Conservation (phyloP, 2,329 filamentous ascomycete genomes). For the Fusarium cicatricum region DNA sequence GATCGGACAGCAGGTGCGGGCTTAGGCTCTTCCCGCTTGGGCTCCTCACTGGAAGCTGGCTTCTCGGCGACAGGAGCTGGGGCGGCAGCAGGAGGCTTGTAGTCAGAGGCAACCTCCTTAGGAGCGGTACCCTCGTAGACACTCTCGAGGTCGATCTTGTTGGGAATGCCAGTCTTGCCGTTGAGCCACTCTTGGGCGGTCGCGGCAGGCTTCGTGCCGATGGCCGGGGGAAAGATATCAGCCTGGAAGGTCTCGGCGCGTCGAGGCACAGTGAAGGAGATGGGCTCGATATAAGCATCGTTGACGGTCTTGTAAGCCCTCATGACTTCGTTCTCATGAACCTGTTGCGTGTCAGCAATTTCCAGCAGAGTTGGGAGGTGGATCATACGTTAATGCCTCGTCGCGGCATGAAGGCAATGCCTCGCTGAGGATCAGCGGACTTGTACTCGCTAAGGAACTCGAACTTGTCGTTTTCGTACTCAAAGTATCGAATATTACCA, state of each 20-base stretch:
- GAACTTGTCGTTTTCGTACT: slow-evolving; percentile 98
- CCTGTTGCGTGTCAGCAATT: slow-evolving; percentile 52
- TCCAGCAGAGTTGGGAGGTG: background rate
- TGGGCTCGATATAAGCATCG: slow-evolving; percentile 91
- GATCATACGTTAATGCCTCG: slow-evolving; percentile 84
- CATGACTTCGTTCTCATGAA: slow-evolving; percentile 96
- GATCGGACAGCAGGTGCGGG: slow-evolving; percentile 54
- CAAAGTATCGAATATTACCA: slow-evolving; percentile 98
- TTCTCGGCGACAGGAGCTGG: slow-evolving; percentile 54
- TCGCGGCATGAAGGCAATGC: slow-evolving; percentile 92
- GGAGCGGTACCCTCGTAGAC: slow-evolving; percentile 86
- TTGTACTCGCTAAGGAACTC: slow-evolving; percentile 98
- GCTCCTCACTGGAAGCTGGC: slow-evolving; percentile 48
- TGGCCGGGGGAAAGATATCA: slow-evolving; percentile 92
- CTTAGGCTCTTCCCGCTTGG: slow-evolving; percentile 65
- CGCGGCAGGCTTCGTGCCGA: slow-evolving; percentile 81
- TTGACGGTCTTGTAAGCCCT: slow-evolving; percentile 97
- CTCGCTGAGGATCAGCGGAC: slow-evolving; percentile 93
- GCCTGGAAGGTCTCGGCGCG: slow-evolving; percentile 95
- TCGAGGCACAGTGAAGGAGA: slow-evolving; percentile 96
- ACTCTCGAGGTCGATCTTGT: slow-evolving; percentile 94
- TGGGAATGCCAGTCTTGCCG: slow-evolving; percentile 83
- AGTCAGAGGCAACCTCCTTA: slow-evolving; percentile 77
- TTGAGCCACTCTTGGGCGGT: slow-evolving; percentile 83
- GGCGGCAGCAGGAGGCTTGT: slow-evolving; percentile 63